phyloP scores from a whole-genome alignment of 2,329 filamentous ascomycete genomes.

The Penicillium sp. region DNA sequence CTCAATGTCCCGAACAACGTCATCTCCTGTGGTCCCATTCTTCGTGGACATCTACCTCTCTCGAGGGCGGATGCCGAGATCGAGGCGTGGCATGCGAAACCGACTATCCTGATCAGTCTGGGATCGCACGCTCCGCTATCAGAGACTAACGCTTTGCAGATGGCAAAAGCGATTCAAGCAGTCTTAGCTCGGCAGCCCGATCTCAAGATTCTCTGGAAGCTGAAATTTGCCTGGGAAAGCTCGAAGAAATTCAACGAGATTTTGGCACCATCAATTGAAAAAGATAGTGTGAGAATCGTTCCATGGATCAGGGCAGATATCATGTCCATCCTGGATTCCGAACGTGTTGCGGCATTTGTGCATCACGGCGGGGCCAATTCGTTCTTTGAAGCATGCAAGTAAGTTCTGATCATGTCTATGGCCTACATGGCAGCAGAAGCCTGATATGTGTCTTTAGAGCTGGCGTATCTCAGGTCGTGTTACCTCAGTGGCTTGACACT shows the following conservation, averaged over 20 bases:
- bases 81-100: slow-evolving; percentile 38
- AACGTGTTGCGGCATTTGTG: slow-evolving; percentile 37
- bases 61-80: slow-evolving; percentile 39
- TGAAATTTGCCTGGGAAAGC: slow-evolving; percentile 20
- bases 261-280: slow-evolving; percentile 8
- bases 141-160: slow-evolving; percentile 22
- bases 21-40: slow-evolving; percentile 44
- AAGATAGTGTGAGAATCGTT: slow-evolving; percentile 10
- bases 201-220: slow-evolving; percentile 39
- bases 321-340: slow-evolving; percentile 29
- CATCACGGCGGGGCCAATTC: slow-evolving; percentile 47
- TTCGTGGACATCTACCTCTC: slow-evolving; percentile 31
- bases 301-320: slow-evolving; percentile 19
- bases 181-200: slow-evolving; percentile 36
- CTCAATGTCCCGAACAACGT: slow-evolving; percentile 38
- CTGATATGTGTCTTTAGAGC: slow-evolving; percentile 23
- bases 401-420: slow-evolving; percentile 13
- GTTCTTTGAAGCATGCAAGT: slow-evolving; percentile 44
- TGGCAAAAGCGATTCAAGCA: slow-evolving; percentile 37
- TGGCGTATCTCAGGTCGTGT: slow-evolving; percentile 43
- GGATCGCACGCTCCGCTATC: slow-evolving; percentile 37
- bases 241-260: slow-evolving; percentile 8
- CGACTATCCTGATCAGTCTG: slow-evolving; percentile 47
- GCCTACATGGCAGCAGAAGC: not conserved
- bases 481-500: slow-evolving; percentile 45